phyloP scores from a whole-genome alignment of 495 filamentous ascomycete genomes.

The Daldinia childiae region DNA sequence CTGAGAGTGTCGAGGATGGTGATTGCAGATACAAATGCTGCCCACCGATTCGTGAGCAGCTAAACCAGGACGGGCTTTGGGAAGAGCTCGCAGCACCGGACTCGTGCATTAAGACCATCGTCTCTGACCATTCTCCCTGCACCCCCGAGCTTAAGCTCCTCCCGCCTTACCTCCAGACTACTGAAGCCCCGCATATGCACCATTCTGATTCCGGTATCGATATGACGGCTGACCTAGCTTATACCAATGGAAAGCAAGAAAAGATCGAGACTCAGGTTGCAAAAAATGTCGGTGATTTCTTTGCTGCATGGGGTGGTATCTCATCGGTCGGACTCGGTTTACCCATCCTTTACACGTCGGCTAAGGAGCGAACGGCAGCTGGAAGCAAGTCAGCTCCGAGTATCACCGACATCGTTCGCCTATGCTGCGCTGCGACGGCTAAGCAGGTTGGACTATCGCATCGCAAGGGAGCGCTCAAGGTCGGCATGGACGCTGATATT shows the following conservation, averaged over 20 bases:
- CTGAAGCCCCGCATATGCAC: constrained; percentile 49
- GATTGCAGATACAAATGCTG: constrained; percentile 98
- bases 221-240: constrained; percentile 46
- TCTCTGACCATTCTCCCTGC: constrained; percentile 97
- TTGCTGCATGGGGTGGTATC: constrained; percentile 95
- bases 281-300: constrained; percentile 77
- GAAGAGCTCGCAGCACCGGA: constrained; percentile 74
- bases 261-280: background rate
- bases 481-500: constrained; percentile 91
- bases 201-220: constrained; percentile 60
- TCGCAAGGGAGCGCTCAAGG: constrained; percentile 81
- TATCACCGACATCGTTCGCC: constrained; percentile 79
- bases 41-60: constrained; percentile 85
- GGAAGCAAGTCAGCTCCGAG: constrained; percentile 53
- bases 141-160: constrained; percentile 94
- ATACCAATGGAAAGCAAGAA: background rate
- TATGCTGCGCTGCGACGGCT: constrained; percentile 89
- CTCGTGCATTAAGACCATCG: constrained; percentile 89
- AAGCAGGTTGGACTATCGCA: constrained; percentile 88
- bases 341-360: constrained; percentile 88
- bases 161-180: constrained; percentile 65
- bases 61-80: constrained; percentile 92
- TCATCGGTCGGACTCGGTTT: constrained; percentile 92
- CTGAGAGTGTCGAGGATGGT: constrained; percentile 85
- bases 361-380: constrained; percentile 62